Evolutionary conservation across 192 early-diverging fungal genomes (phyloP).

Genomic region (Funneliformis mosseae): DNA sequence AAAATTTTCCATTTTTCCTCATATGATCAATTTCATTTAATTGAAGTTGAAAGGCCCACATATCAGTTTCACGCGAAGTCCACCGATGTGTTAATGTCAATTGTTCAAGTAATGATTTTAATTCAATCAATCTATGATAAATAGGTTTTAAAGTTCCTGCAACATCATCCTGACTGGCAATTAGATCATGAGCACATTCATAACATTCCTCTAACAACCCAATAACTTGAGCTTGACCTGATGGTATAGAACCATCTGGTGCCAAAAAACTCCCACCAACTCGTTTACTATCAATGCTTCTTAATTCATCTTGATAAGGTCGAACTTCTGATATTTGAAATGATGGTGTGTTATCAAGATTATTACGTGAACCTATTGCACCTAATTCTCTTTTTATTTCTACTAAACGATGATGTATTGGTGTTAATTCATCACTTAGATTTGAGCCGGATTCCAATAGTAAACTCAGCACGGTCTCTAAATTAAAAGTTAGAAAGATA

Average conservation of each 20-base stretch:
- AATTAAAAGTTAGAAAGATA: background rate
- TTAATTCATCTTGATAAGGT: conserved; percentile 71
- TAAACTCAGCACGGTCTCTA: conserved; percentile 50
- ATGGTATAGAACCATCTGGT: conserved; percentile 64
- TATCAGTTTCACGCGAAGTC: conserved; percentile 79
- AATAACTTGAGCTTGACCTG: conserved; percentile 86
- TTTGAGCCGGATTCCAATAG: conserved; percentile 59
- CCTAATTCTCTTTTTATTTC: conserved; percentile 65
- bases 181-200: conserved; percentile 78
- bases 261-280: conserved; percentile 82
- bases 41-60: conserved; percentile 64
- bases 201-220: conserved; percentile 80
- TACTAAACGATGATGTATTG: conserved; percentile 73
- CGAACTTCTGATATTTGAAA: conserved; percentile 46
- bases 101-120: conserved; percentile 76
- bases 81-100: conserved; percentile 74
- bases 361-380: conserved; percentile 38
- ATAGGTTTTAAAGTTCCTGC: conserved; percentile 61
- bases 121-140: conserved; percentile 64
- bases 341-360: background rate
- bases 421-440: conserved; percentile 72
- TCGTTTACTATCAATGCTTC: conserved; percentile 76
- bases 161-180: conserved; percentile 69
- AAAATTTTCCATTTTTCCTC: conserved; percentile 83
- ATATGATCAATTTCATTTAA: conserved; percentile 82